phyloP scores from a whole-genome alignment of 805 yeast species.

The Yarrowia sp. region DNA sequence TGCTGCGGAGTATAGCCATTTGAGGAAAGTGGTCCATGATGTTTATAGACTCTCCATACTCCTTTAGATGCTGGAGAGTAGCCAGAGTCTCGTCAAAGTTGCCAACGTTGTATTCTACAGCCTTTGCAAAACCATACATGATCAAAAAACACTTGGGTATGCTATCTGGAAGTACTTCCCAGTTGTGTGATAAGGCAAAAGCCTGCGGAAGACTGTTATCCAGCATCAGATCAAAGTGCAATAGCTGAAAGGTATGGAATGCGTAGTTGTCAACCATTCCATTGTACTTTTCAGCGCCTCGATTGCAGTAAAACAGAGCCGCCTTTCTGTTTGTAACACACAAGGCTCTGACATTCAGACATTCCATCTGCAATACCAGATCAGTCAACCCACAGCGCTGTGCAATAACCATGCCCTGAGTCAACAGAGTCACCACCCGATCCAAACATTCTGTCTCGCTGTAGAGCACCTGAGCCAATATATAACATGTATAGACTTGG shows the following conservation, averaged over 20 bases:
- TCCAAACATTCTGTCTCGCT: constrained; percentile 23
- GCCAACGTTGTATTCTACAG: not conserved
- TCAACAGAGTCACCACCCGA: constrained; percentile 9
- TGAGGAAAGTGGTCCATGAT: not conserved
- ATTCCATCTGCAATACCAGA: constrained; percentile 19
- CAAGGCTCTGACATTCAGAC: constrained; percentile 20
- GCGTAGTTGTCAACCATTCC: not conserved
- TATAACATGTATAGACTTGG: not conserved
- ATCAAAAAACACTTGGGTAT: not conserved
- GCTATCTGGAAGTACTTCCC: constrained; percentile 9
- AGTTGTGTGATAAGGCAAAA: not conserved
- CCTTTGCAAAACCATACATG: not conserved
- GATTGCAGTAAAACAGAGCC: constrained; percentile 1
- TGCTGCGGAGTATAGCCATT: not conserved
- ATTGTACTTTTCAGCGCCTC: not conserved
- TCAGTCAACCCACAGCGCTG: not conserved
- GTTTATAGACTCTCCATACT: not conserved
- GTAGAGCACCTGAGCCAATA: constrained; percentile 26
- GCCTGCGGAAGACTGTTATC: not conserved
- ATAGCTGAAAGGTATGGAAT: not conserved
- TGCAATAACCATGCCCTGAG: constrained; percentile 17
- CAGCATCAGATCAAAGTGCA: not conserved
- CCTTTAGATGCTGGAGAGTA: not conserved
- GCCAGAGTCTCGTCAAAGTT: not conserved
- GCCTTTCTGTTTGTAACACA: constrained; percentile 1